Base-by-base conservation (phyloP, 495 filamentous ascomycete genomes). In the Talaromyces wortmannii region DNA sequence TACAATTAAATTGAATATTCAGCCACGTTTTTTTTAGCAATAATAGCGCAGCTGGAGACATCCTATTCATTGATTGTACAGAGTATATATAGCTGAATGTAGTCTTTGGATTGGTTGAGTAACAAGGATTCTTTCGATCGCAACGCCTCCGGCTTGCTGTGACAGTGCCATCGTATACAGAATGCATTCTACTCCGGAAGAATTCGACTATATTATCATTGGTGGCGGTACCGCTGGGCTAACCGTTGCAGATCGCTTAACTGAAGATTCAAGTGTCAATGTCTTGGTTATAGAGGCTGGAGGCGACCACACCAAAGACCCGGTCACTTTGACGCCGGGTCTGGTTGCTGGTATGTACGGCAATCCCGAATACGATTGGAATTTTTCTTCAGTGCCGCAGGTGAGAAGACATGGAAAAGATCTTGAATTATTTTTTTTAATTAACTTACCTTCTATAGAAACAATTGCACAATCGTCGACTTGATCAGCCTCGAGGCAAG, bases 231-330 rank as follows among this genome's bases (percentile, higher is more conserved):
- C 73, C 13, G 68, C 70, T 33, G 76, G 77, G 4, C 61, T 81
- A 15, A 74, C 71, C 2, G 60, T 82, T 29, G 79, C 78, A 2
- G 68, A 73, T 45, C 64, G 75, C 17, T 61, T 82, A 23, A 76
- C 72, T 6, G 71, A 79, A 56, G 59, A 75, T 59, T 47, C 61
- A 2, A 47, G 67, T 32, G 61, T 70, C 5, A 51, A 59, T 2
- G 74, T 85, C 5, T 55, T 81, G 2, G 72, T 84, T 6, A 63
- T 85, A 52, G 82, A 85, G 61, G 80, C 79, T 13, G 82, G 82
- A 0, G 67, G 69, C 32, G 71, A 79, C 60, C 72, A 66, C 17
- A 65, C 64, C n/a, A 58, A 67, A 3, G 75, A 84, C 55, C 73
- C 72, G 0, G 31, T 71, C 31, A 67, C 83, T n/a, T 64, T 71